Evolutionary conservation across 495 filamentous ascomycete genomes (phyloP), one percentile per base, ranked within the genome.

Genomic region (Aspergillus nanangensis): DNA sequence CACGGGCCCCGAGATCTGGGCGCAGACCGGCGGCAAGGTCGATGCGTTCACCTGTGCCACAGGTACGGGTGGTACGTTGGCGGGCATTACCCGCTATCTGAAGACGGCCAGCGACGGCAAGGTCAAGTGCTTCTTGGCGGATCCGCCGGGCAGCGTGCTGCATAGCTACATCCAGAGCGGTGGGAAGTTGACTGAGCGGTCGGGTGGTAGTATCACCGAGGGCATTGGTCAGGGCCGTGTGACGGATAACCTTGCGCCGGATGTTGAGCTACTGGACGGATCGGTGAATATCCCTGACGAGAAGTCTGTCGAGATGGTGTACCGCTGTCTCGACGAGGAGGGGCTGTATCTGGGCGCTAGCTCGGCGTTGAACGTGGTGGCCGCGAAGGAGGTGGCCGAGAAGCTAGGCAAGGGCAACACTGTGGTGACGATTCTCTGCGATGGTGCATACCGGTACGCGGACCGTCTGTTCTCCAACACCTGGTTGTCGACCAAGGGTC

Each of bases 161-260:
- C 88, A 95, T 71, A 87, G 84, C 55, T 97, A 95, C 66, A 88
- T 98, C 55, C 74, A 78, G 47, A 90, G 86, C 8, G 90, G 90
- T 15, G 93, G 91, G 5, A 84, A 84, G 57, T 69, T 96, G 50
- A 69, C 64, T 11, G 91, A 95, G 58, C 81, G 94, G n/a, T 71
- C 73, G 4, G 93, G 93, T 25, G 81, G 87, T 44, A 90, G 84
- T 61, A 97, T 98, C 65, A 98, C 93, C 2, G 93, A 98, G 70
- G 93, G 93, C 1, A 98, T 98, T 58, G 93, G 93, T 3, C 93
- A 98, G 71, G 93, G 93, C 7, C 84, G 93, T n/a, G 76, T 98
- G 13, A 98, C 93, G 31, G 90, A 95, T 51, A 98, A 98, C 65
- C 70, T 98, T 41, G 69, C 81, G 66, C 87, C 81, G 14, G 94